Evolutionary conservation across 2,329 filamentous ascomycete species (phyloP).

Genomic region (Helminthosporium solani): DNA sequence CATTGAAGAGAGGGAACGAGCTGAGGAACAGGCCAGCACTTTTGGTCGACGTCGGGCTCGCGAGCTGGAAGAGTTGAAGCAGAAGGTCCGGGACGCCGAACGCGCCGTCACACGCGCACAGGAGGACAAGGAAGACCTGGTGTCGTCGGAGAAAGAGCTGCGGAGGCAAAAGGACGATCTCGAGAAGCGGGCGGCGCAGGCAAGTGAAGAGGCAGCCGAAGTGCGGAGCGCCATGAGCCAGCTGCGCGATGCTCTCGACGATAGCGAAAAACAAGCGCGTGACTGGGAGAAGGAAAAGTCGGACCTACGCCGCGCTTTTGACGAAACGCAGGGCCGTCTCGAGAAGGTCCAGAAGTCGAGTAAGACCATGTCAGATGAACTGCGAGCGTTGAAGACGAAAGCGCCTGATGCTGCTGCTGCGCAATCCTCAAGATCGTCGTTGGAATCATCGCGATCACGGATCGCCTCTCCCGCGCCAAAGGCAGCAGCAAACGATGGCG

Average conservation of each 20-base stretch:
- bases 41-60: slow-evolving; percentile 73
- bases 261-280: slow-evolving; percentile 78
- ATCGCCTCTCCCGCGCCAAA: slow-evolving; percentile 51
- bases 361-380: slow-evolving; percentile 61
- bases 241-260: slow-evolving; percentile 78
- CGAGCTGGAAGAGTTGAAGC: slow-evolving; percentile 83
- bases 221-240: slow-evolving; percentile 74
- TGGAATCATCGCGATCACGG: slow-evolving; percentile 54
- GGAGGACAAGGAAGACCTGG: slow-evolving; percentile 76
- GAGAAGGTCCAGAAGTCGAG: slow-evolving; percentile 75
- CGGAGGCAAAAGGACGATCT: slow-evolving; percentile 72
- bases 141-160: slow-evolving; percentile 72
- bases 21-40: slow-evolving; percentile 85
- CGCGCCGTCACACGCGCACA: slow-evolving; percentile 68
- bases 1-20: slow-evolving; percentile 88
- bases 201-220: slow-evolving; percentile 72
- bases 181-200: slow-evolving; percentile 67
- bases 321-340: slow-evolving; percentile 73
- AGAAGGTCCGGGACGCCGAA: slow-evolving; percentile 78
- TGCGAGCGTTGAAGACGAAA: slow-evolving; percentile 51
- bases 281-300: slow-evolving; percentile 80
- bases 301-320: slow-evolving; percentile 72
- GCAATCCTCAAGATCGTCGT: slow-evolving; percentile 59
- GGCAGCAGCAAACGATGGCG: slow-evolving; percentile 31
- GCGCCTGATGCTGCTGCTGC: slow-evolving; percentile 47